Evolutionary conservation across 345 rosid genomes (phyloP), one percentile per base, ranked within the genome.

Genomic region (Aurinia saxatilis): DNA sequence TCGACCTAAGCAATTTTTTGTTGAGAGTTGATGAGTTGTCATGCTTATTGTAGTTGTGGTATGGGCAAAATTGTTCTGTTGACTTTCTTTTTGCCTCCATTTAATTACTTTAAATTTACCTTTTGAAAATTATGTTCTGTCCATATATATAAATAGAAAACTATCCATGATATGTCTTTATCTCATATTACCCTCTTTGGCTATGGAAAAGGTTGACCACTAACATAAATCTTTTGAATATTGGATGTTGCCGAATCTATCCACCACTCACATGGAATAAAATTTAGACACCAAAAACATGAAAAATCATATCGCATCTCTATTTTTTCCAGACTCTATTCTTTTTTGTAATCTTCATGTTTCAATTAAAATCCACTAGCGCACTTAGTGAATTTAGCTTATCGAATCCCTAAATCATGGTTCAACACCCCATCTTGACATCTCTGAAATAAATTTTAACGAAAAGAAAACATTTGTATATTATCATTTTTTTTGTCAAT

Each of bases 161-260:
- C 2, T n/a, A 5, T 47, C 35, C 11, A 9, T 34, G 14, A 60
- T 5, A 60, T 19, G 33, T 60, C 8, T 18, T 4, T 19, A 31
- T 45, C 44, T 60, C 8, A 35, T 8, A 19, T 60, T 34, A 47
- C 55, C 21, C 10, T 47, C n/a, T 60, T 35, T 60, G 65, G 65
- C 19, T 17, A 61, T 21, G 41, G 35, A 47, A 61, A 61, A 47
- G 37, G 55, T 60, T 60, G 55, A 60, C 25, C 25, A 54, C 8
- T n/a, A 11, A 17, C 17, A 34, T 5, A 36, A 11, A 35, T 45
- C 6, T 31, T 30, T 45, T 30, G 29, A 45, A 35, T 12, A n/a
- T 36, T 48, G 15, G 12, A 6, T 23, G 12, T 21, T 48, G 15
- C 10, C 44, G 56, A 37, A 62, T 62, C 48, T 23, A 48, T 48